Percentiles rank a stretch among this genome's conserved stretches.
These are phyloP conservation scores for Verticillium klebahnii DNA, from an alignment of 2,329 filamentous ascomycete genomes.

Conservation along the genomic window DNA sequence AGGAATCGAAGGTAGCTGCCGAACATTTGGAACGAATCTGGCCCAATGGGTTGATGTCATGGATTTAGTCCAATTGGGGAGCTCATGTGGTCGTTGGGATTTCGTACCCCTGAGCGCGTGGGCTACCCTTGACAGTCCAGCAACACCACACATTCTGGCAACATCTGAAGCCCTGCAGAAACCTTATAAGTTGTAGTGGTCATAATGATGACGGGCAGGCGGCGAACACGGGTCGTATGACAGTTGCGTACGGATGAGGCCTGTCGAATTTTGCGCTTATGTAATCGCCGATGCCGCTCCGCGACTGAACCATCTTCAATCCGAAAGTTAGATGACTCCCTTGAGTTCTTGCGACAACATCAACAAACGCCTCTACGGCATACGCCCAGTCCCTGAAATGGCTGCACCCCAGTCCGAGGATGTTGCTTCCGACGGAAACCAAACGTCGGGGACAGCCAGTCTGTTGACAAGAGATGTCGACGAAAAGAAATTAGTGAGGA, in stretches of 20 bases:
- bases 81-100: too few species aligned
- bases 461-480: not conserved
- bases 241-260: not conserved
- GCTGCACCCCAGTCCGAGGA: not conserved
- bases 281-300: not conserved
- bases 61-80: too few species aligned
- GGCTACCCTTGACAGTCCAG: too few species aligned
- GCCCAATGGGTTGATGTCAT: too few species aligned
- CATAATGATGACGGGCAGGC: not conserved
- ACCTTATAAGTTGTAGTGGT: not conserved
- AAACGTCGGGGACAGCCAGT: not conserved
- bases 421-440: not conserved
- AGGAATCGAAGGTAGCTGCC: too few species aligned
- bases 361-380: not conserved
- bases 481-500: constrained; percentile 56
- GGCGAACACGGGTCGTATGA: not conserved
- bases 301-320: not conserved
- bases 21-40: too few species aligned
- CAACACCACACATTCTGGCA: too few species aligned
- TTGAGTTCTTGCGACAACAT: not conserved
- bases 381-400: not conserved
- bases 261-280: not conserved
- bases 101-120: too few species aligned
- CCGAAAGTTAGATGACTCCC: not conserved
- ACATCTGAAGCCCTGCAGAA: too few species aligned